phyloP scores from a whole-genome alignment of 805 yeast species.

The Metschnikowia similis region DNA sequence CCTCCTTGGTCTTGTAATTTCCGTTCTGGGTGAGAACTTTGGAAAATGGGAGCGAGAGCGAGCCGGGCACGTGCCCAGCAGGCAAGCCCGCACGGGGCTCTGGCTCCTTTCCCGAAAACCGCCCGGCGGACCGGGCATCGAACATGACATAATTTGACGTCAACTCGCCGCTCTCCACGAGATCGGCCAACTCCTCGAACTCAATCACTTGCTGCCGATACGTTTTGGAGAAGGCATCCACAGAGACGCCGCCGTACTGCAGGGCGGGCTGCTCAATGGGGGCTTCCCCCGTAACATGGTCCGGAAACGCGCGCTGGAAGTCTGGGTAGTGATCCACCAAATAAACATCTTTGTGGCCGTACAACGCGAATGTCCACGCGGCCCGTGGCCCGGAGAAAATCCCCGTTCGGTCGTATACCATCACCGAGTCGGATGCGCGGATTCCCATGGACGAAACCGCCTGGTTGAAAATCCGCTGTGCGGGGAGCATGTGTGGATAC shows the following conservation, averaged over 20 bases:
- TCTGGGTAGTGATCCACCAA: slow-evolving; percentile 64
- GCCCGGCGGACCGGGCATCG: slow-evolving; percentile 76
- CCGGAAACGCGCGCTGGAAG: slow-evolving; percentile 45
- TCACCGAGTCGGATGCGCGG: slow-evolving; percentile 50
- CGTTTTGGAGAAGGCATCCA: slow-evolving; percentile 28
- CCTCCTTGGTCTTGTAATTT: slow-evolving; percentile 45
- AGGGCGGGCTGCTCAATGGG: slow-evolving; percentile 6
- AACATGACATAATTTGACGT: slow-evolving; percentile 49
- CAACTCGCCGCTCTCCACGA: slow-evolving; percentile 49
- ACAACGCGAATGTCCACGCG: slow-evolving; percentile 82
- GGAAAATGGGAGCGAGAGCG: slow-evolving; percentile 70
- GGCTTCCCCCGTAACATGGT: slow-evolving; percentile 14
- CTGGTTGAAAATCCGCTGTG: slow-evolving; percentile 47
- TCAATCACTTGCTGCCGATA: slow-evolving; percentile 49
- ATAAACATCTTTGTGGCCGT: slow-evolving; percentile 69
- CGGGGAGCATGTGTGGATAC: slow-evolving; percentile 92
- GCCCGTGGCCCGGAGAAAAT: slow-evolving; percentile 87
- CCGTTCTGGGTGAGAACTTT: slow-evolving; percentile 51
- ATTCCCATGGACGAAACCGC: slow-evolving; percentile 57
- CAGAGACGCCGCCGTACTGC: slow-evolving; percentile 19
- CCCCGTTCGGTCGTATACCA: slow-evolving; percentile 82
- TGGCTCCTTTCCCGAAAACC: slow-evolving; percentile 76
- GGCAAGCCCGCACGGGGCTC: slow-evolving; percentile 88
- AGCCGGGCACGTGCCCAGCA: slow-evolving; percentile 86
- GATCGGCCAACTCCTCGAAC: slow-evolving; percentile 60